Evolutionary conservation across 2,329 filamentous ascomycete species (phyloP).

Genomic region (Nigrospora sphaerica): DNA sequence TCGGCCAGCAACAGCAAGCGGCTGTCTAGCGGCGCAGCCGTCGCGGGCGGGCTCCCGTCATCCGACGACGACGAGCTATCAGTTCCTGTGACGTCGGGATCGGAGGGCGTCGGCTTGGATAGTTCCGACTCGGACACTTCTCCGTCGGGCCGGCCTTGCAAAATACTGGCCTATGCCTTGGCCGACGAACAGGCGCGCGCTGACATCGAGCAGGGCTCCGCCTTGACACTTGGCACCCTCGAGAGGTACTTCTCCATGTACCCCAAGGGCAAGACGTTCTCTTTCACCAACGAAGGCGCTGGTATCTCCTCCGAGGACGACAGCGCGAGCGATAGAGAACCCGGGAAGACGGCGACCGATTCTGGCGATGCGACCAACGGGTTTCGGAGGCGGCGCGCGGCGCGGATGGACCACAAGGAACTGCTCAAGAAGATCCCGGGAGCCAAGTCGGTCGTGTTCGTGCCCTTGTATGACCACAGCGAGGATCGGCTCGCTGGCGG

Average conservation of each 20-base stretch:
- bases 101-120: slow-evolving; percentile 14
- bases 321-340: slow-evolving; percentile 10
- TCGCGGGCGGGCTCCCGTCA: neutral
- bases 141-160: slow-evolving; percentile 17
- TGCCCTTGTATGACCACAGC: slow-evolving; percentile 27
- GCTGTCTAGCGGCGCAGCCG: slow-evolving; percentile 3
- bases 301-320: slow-evolving; percentile 23
- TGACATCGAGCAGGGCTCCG: slow-evolving; percentile 17
- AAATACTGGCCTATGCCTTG: slow-evolving; percentile 19
- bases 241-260: slow-evolving; percentile 22
- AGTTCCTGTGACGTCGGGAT: slow-evolving; percentile 1
- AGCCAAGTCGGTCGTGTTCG: slow-evolving; percentile 25
- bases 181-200: slow-evolving; percentile 14
- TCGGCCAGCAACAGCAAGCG: slow-evolving; percentile 16
- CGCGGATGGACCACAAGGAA: slow-evolving; percentile 21
- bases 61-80: neutral
- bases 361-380: neutral
- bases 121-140: slow-evolving; percentile 22
- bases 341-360: slow-evolving; percentile 11
- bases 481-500: slow-evolving; percentile 26
- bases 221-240: slow-evolving; percentile 18
- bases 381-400: slow-evolving; percentile 1
- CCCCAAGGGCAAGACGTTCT: slow-evolving; percentile 20
- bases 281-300: slow-evolving; percentile 19
- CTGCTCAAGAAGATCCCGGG: slow-evolving; percentile 25